Base-by-base conservation (phyloP, 306 rosid species). In the Trifolium repens region DNA sequence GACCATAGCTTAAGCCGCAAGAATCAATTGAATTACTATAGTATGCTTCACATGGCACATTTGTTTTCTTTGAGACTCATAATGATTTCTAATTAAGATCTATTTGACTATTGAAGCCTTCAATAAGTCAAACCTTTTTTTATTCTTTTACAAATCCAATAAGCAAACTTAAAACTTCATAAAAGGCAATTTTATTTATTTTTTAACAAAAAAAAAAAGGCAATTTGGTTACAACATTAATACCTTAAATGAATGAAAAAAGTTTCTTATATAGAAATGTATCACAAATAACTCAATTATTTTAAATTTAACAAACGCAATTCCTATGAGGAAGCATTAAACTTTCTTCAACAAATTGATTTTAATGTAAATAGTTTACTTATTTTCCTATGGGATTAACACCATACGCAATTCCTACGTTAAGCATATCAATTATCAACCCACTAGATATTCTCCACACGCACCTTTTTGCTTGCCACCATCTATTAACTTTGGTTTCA, bases 1-100 rank as follows among this genome's bases (percentile, higher is more conserved):
- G 13, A 43, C 61, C 81, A 66, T 72, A 55, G 1, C 85, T 76
- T 87, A 42, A 78, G 91, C 84, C 83, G 88, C 83, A 86, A 67
- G 85, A 80, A 74, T 30, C 12, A 47, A 71, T 70, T 17, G 39
- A 78, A 58, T 32, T 32, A 30, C 34, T 54, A 22, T 22, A 63
- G 9, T 76, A 53, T 49, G 37, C 30, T 73, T 50, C 81, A 84
- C 81, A 57, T 69, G 85, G 0, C 22, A 57, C 63, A 49, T 13
- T 75, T 80, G 19, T 66, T 35, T 73, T 79, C 9, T 66, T 35
- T 73, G 37, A 47, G 35, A 50, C 67, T 60, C n/a, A 34, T 27
- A 5, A 40, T 77, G 11, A 72, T 17, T 44, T 13, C 44, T 24
- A 3, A 63, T 8, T 34, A 63, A 53, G 8, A 40, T 50, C n/a